phyloP scores from a whole-genome alignment of 768 basidiomycete genomes.

The Lentinula guzmanii region DNA sequence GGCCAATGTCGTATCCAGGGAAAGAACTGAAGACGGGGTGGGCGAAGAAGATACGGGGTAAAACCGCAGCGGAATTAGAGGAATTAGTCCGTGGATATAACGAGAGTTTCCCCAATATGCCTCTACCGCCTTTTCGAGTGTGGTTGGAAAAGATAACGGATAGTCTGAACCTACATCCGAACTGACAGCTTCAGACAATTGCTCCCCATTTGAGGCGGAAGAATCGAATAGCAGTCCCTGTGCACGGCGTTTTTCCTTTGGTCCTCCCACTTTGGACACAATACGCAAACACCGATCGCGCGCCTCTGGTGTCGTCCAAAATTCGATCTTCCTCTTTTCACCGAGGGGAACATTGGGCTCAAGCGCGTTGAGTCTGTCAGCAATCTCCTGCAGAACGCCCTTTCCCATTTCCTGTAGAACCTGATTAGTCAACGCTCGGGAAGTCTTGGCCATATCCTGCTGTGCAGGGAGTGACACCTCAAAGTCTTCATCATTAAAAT shows the following conservation, averaged over 20 bases:
- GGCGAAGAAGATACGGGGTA: constrained; percentile 27
- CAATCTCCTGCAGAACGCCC: constrained; percentile 57
- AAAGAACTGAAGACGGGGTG: constrained; percentile 2
- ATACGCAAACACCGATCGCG: constrained; percentile 69
- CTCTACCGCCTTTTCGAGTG: constrained; percentile 26
- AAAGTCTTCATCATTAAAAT: constrained; percentile 5
- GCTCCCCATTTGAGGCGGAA: background rate
- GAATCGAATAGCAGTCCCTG: constrained; percentile 47
- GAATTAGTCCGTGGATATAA: constrained; percentile 44
- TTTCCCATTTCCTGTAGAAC: constrained; percentile 68
- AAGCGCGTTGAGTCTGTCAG: constrained; percentile 30
- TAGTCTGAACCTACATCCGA: constrained; percentile 6
- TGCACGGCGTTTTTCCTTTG: constrained; percentile 57
- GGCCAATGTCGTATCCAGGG: background rate
- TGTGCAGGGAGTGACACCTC: constrained; percentile 2
- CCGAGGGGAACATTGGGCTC: background rate
- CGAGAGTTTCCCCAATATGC: constrained; percentile 64
- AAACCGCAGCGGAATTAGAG: constrained; percentile 52
- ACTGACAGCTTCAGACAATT: background rate
- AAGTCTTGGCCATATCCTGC: constrained; percentile 45
- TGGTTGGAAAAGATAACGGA: background rate
- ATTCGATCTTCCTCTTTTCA: constrained; percentile 31
- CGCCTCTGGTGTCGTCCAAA: constrained; percentile 82
- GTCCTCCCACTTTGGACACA: constrained; percentile 74
- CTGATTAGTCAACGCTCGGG: constrained; percentile 67